phyloP scores from a whole-genome alignment of 805 yeast species.

The Kodamaea laetipori region DNA sequence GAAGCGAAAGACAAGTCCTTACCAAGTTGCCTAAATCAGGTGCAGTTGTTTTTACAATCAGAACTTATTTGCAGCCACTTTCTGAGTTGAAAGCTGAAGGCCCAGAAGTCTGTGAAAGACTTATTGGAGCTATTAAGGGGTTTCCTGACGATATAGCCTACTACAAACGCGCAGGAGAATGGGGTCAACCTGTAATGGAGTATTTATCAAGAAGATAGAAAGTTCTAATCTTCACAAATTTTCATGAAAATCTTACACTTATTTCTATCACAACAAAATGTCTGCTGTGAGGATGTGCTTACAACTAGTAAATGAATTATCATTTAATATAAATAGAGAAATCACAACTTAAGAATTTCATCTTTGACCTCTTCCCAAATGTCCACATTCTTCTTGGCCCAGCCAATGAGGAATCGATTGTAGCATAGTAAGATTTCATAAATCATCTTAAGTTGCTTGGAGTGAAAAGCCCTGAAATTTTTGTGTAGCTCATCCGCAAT shows the following conservation, averaged over 20 bases:
- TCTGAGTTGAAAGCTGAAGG: slow-evolving; percentile 34
- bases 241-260: too few relatives aligned
- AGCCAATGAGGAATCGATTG: slow-evolving; percentile 56
- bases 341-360: slow-evolving; percentile 31
- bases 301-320: too few relatives aligned
- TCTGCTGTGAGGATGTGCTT: too few relatives aligned
- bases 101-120: slow-evolving; percentile 45
- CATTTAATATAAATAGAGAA: not conserved
- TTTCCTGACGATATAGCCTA: slow-evolving; percentile 58
- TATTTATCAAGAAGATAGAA: slow-evolving; percentile 16
- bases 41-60: slow-evolving; percentile 43
- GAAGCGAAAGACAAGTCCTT: slow-evolving; percentile 46
- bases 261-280: too few relatives aligned
- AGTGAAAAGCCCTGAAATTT: slow-evolving; percentile 51
- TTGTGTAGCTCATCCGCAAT: slow-evolving; percentile 48
- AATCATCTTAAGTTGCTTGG: slow-evolving; percentile 52
- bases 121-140: slow-evolving; percentile 64
- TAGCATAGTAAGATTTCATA: slow-evolving; percentile 54
- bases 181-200: slow-evolving; percentile 64
- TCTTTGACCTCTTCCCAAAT: slow-evolving; percentile 66
- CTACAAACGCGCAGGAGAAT: slow-evolving; percentile 63
- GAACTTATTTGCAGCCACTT: slow-evolving; percentile 43
- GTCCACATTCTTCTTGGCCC: slow-evolving; percentile 70
- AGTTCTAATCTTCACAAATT: too few relatives aligned
- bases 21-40: slow-evolving; percentile 41